Conservation (phyloP, 2,329 filamentous ascomycete genomes). For the Alternaria conjuncta region DNA sequence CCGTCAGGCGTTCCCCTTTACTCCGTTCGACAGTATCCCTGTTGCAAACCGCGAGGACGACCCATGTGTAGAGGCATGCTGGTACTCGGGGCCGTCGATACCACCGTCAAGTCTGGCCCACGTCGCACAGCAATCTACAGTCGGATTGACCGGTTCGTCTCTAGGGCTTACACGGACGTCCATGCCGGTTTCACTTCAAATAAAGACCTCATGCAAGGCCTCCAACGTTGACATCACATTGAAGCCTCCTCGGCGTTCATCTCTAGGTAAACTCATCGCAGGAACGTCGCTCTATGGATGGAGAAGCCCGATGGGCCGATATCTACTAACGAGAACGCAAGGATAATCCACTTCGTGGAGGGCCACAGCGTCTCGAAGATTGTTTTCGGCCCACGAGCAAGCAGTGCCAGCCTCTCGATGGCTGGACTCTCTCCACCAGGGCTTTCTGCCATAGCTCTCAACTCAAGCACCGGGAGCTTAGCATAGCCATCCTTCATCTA, state of each 20-base stretch:
- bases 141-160: neutral
- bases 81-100: neutral
- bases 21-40: neutral
- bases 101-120: neutral
- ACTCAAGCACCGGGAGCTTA: neutral
- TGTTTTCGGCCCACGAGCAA: neutral
- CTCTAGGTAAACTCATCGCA: neutral
- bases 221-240: neutral
- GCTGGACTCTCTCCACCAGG: neutral
- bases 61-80: neutral
- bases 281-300: neutral
- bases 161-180: neutral
- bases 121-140: neutral
- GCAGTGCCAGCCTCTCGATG: neutral
- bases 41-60: neutral
- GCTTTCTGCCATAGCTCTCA: neutral
- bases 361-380: neutral
- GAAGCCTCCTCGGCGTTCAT: neutral
- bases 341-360: neutral
- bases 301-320: neutral
- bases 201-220: neutral
- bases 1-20: neutral
- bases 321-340: neutral
- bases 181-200: neutral
- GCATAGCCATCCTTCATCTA: neutral